These are phyloP conservation scores for Nasturtium officinale DNA, from an alignment of 345 rosid genomes.

Conservation along the genomic window DNA sequence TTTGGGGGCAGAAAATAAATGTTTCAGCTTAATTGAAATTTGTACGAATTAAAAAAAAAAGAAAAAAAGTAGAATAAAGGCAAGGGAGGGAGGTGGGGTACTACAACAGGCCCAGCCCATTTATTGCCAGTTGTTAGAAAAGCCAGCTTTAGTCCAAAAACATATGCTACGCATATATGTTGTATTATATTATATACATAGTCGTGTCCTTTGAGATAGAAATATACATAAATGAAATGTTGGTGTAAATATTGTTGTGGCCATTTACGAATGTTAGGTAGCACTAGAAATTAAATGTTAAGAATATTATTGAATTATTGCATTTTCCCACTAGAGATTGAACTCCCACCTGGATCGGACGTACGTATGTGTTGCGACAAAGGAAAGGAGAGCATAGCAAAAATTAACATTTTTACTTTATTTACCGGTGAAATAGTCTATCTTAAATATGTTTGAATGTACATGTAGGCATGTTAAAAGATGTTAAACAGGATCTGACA, in stretches of 20 bases:
- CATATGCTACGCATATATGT: not conserved
- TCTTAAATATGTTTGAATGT: too few relatives aligned
- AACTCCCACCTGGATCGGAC: not conserved
- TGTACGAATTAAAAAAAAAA: too few relatives aligned
- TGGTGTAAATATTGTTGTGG: not conserved
- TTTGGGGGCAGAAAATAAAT: slow-evolving; percentile 17
- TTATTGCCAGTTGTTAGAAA: slow-evolving; percentile 28
- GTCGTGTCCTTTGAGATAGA: not conserved
- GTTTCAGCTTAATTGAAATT: not conserved
- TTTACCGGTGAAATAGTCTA: not conserved
- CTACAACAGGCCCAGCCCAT: slow-evolving; percentile 38
- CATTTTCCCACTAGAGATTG: not conserved
- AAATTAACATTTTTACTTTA: not conserved
- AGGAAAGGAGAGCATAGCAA: not conserved
- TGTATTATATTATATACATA: not conserved
- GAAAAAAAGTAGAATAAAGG: slow-evolving; percentile 5
- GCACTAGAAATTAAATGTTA: not conserved
- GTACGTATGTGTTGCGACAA: not conserved
- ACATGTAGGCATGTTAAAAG: too few relatives aligned
- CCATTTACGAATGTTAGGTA: not conserved
- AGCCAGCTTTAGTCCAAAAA: slow-evolving; percentile 22
- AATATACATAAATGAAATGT: not conserved
- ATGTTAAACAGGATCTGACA: too few relatives aligned
- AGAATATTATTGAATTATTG: not conserved
- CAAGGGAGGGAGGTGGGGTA: not conserved